Percentiles rank a stretch among this genome's conserved stretches.
phyloP scores from a whole-genome alignment of 2,329 filamentous ascomycete species.

The Geosmithia flava region DNA sequence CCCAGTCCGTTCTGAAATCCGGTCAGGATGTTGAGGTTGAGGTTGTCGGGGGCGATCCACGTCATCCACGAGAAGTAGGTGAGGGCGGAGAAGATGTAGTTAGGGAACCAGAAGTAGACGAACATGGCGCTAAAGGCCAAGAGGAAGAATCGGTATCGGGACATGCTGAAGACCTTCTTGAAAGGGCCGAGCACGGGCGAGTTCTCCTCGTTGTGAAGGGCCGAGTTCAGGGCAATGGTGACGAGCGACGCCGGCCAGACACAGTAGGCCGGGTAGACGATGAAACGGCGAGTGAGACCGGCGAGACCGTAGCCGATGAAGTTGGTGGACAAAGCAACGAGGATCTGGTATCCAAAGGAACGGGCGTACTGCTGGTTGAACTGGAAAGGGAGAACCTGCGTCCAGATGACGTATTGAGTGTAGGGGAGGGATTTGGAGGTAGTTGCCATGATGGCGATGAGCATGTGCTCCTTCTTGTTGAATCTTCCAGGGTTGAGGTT shows the following conservation, averaged over 20 bases:
- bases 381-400: slow-evolving; percentile 26
- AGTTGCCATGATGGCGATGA: slow-evolving; percentile 48
- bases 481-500: slow-evolving; percentile 41
- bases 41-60: slow-evolving; percentile 37
- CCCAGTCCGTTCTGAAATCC: slow-evolving; percentile 28
- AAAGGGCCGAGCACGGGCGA: slow-evolving; percentile 15
- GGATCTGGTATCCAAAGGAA: slow-evolving; percentile 30
- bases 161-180: slow-evolving; percentile 23
- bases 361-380: slow-evolving; percentile 27
- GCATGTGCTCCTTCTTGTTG: slow-evolving; percentile 46
- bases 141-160: slow-evolving; percentile 32
- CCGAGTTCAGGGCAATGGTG: slow-evolving; percentile 32
- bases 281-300: slow-evolving; percentile 33
- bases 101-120: slow-evolving; percentile 39
- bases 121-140: slow-evolving; percentile 30
- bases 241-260: slow-evolving; percentile 39
- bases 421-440: slow-evolving; percentile 31
- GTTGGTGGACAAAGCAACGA: slow-evolving; percentile 18
- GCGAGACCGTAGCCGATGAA: slow-evolving; percentile 43
- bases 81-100: slow-evolving; percentile 34
- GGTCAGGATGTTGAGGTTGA: slow-evolving; percentile 23
- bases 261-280: slow-evolving; percentile 36
- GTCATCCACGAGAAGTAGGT: slow-evolving; percentile 40
- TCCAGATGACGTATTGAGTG: slow-evolving; percentile 33
- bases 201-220: slow-evolving; percentile 29